Conservation (phyloP, 2,329 filamentous ascomycete genomes). For the Myrmaecium sp. region DNA sequence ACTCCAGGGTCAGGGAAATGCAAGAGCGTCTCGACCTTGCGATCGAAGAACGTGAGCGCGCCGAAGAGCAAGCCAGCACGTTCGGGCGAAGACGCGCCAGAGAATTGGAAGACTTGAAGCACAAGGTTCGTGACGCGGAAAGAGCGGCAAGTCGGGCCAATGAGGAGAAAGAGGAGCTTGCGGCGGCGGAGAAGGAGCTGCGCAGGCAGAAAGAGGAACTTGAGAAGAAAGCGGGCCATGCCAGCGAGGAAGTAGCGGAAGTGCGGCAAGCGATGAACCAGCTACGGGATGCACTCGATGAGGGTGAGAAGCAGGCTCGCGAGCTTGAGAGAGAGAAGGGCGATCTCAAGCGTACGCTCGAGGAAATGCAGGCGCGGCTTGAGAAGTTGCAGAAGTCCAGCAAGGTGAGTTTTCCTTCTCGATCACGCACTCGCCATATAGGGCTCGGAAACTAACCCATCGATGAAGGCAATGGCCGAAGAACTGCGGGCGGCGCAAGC, state of each 20-base stretch:
- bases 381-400: constrained; percentile 62
- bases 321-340: constrained; percentile 70
- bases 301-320: constrained; percentile 66
- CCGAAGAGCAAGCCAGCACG: constrained; percentile 76
- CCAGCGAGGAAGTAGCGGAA: constrained; percentile 57
- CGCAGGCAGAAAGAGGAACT: constrained; percentile 57
- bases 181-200: constrained; percentile 57
- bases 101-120: constrained; percentile 74
- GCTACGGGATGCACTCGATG: constrained; percentile 66
- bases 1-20: constrained; percentile 74
- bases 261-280: constrained; percentile 60
- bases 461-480: constrained; percentile 35
- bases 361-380: constrained; percentile 59
- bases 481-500: constrained; percentile 36
- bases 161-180: constrained; percentile 64
- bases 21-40: constrained; percentile 74
- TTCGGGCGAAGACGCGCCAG: constrained; percentile 58
- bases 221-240: constrained; percentile 51
- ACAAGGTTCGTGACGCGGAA: constrained; percentile 66
- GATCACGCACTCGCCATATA: background rate
- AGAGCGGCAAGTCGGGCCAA: constrained; percentile 52
- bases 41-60: constrained; percentile 81
- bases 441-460: no score
- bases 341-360: constrained; percentile 58
- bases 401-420: constrained; percentile 22